Percentiles rank a stretch among this genome's conserved stretches.
phyloP scores from a whole-genome alignment of 1,284 basidiomycete species.

The Phylloboletellus chloephorus region DNA sequence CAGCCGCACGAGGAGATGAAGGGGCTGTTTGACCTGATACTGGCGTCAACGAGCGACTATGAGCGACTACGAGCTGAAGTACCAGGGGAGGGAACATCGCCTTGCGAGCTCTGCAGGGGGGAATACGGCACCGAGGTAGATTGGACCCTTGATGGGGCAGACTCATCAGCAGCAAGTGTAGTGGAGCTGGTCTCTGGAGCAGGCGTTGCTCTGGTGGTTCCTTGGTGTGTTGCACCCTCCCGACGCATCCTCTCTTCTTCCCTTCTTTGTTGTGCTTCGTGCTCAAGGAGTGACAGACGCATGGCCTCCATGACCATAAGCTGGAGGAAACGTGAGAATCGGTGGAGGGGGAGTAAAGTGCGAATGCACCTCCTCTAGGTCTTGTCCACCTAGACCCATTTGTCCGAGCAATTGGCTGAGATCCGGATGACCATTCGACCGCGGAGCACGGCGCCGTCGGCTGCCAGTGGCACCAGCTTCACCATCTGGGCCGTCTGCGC shows the following conservation, averaged over 20 bases:
- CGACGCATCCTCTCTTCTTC: constrained; percentile 55
- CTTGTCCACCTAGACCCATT: constrained; percentile 70
- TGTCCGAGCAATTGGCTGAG: constrained; percentile 56
- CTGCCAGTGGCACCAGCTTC: constrained; percentile 45
- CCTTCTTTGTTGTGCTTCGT: constrained; percentile 74
- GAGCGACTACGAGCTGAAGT: constrained; percentile 20
- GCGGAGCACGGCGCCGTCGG: constrained; percentile 54
- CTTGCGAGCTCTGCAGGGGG: constrained; percentile 7
- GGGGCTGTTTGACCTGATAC: constrained; percentile 34
- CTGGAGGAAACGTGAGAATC: constrained; percentile 39
- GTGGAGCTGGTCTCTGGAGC: constrained; percentile 9
- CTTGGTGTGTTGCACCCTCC: constrained; percentile 36
- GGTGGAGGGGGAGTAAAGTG: not conserved
- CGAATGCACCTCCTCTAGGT: constrained; percentile 76
- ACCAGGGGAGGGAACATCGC: constrained; percentile 11
- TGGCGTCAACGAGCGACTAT: constrained; percentile 25
- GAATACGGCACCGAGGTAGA: constrained; percentile 1
- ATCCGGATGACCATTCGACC: constrained; percentile 48
- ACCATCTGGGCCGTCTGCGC: constrained; percentile 38
- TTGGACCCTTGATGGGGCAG: constrained; percentile 4
- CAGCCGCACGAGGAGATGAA: constrained; percentile 26
- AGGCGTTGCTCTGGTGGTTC: constrained; percentile 17
- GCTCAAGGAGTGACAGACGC: constrained; percentile 90
- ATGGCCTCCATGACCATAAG: constrained; percentile 99
- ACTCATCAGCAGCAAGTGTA: constrained; percentile 8